These are phyloP conservation scores for Pseudopithomyces maydicus DNA, from an alignment of 2,329 filamentous ascomycete genomes.

Conservation along the genomic window DNA sequence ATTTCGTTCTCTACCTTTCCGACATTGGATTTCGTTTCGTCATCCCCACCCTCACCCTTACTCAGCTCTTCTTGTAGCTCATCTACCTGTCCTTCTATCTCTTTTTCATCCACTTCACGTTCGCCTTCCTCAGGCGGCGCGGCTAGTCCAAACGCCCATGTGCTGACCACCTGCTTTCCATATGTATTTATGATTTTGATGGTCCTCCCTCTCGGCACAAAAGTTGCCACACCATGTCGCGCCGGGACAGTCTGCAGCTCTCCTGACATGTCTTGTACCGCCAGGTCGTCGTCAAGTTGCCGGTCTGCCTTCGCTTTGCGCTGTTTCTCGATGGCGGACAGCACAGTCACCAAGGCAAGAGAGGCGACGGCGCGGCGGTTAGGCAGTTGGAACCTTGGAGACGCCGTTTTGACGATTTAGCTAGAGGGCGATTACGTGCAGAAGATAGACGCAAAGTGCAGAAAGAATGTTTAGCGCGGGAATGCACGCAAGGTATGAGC, in stretches of 20 bases:
- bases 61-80: conserved; percentile 29
- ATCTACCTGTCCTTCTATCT: conserved; percentile 21
- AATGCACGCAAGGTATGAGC: neutral
- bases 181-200: conserved; percentile 59
- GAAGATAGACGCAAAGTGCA: neutral
- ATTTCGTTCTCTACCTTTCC: conserved; percentile 25
- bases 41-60: conserved; percentile 14
- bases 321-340: conserved; percentile 40
- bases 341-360: conserved; percentile 39
- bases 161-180: conserved; percentile 56
- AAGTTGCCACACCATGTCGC: conserved; percentile 56
- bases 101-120: conserved; percentile 19
- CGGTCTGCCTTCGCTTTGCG: conserved; percentile 28
- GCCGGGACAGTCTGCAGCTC: conserved; percentile 54
- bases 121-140: conserved; percentile 49
- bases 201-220: conserved; percentile 53
- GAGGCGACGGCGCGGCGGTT: conserved; percentile 38
- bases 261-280: conserved; percentile 43
- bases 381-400: conserved; percentile 20
- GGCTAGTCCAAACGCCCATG: conserved; percentile 55
- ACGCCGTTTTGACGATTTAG: conserved; percentile 31
- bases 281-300: conserved; percentile 16
- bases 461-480: conserved; percentile 1
- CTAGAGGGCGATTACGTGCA: conserved; percentile 8
- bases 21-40: neutral